Conservation (phyloP, 192 early-diverging fungal genomes). For the Linnemannia schmuckeri region DNA sequence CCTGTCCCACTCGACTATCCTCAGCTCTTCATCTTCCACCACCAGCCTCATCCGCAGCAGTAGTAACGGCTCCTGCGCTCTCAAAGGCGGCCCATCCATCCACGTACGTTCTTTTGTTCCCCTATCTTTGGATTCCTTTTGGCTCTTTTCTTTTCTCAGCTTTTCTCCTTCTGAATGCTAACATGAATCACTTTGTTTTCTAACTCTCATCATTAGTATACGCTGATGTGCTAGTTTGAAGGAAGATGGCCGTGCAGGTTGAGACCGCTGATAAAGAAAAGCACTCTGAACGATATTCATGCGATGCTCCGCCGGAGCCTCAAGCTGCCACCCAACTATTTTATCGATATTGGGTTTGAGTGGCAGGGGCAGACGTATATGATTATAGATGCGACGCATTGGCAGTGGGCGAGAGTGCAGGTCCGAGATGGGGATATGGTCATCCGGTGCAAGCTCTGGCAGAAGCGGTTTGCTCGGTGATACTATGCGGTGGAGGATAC, state of each 20-base stretch:
- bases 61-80: background rate
- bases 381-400: constrained; percentile 29
- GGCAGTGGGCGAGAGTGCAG: constrained; percentile 33
- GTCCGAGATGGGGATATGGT: constrained; percentile 16
- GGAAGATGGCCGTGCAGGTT: constrained; percentile 31
- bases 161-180: too few relatives aligned
- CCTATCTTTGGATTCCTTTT: background rate
- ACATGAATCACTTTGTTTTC: too few relatives aligned
- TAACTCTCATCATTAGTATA: constrained; percentile 2
- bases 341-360: constrained; percentile 31
- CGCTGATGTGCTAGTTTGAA: constrained; percentile 36
- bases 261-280: constrained; percentile 21
- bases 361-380: constrained; percentile 24
- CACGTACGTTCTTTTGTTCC: background rate
- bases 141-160: background rate
- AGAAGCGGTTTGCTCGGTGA: constrained; percentile 24
- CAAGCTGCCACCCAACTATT: background rate
- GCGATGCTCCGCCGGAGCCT: constrained; percentile 20
- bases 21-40: background rate
- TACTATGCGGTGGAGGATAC: too few relatives aligned
- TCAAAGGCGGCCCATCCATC: constrained; percentile 25
- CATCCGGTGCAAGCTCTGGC: constrained; percentile 27
- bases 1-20: background rate
- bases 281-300: constrained; percentile 10
- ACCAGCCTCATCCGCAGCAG: background rate